A percentile compares a stretch with the other conserved stretches of the same genome.
These are phyloP conservation scores for Fusarium proliferatum DNA, from an alignment of 2,329 filamentous ascomycete species.

Conservation along the genomic window DNA sequence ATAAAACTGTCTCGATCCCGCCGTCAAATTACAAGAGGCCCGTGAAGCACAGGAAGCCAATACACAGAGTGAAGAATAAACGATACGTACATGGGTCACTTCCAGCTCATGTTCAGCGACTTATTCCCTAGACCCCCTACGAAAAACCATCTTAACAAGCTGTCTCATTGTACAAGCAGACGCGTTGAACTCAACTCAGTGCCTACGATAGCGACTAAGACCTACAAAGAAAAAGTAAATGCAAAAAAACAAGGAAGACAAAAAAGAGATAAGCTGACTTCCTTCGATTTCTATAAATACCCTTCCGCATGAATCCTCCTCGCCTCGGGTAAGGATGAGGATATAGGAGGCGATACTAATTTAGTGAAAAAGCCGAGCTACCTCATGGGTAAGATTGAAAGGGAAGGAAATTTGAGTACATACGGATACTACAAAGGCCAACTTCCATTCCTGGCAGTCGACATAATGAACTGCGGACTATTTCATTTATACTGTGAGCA, in stretches of 20 bases:
- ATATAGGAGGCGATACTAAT: background rate
- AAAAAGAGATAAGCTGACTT: background rate
- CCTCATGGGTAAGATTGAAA: background rate
- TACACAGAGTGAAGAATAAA: background rate
- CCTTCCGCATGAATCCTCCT: background rate
- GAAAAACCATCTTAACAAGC: background rate
- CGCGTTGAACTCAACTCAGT: background rate
- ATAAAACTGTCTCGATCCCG: background rate
- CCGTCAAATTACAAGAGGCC: background rate
- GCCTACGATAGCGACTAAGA: background rate
- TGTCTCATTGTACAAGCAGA: background rate
- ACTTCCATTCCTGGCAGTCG: background rate
- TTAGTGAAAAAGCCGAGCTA: background rate
- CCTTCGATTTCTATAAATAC: background rate
- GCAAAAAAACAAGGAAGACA: background rate
- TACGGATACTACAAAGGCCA: background rate
- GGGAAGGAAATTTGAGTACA: background rate
- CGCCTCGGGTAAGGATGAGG: background rate
- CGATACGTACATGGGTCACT: background rate
- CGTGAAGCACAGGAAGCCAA: background rate
- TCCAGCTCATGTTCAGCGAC: background rate
- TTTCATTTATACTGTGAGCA: background rate
- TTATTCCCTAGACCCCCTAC: background rate
- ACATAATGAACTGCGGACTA: background rate
- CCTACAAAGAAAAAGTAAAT: background rate